These are phyloP conservation scores for Spinellus fusiger DNA, from an alignment of 192 early-diverging fungal species.

Conservation along the genomic window DNA sequence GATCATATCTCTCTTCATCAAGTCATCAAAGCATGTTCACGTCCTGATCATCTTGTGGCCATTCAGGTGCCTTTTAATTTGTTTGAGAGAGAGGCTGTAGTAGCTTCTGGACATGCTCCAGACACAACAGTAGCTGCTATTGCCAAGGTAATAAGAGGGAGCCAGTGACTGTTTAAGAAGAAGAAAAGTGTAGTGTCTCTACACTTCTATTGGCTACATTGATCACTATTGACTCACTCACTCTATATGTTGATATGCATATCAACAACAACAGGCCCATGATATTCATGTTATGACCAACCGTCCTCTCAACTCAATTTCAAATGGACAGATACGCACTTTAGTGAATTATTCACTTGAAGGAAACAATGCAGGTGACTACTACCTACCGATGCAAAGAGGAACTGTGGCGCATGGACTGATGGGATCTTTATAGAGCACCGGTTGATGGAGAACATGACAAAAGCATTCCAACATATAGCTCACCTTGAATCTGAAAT, in stretches of 20 bases:
- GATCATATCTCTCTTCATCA: conserved; percentile 57
- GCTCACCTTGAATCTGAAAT: conserved; percentile 45
- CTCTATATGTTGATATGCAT: background rate
- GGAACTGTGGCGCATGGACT: too few species aligned
- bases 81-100: conserved; percentile 59
- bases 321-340: conserved; percentile 44
- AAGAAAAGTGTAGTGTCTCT: too few species aligned
- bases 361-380: too few species aligned
- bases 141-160: conserved; percentile 32
- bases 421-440: conserved; percentile 17
- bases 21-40: conserved; percentile 34
- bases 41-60: conserved; percentile 47
- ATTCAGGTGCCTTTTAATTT: conserved; percentile 71
- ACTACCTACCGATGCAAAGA: too few species aligned
- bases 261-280: conserved; percentile 33
- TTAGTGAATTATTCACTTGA: conserved; percentile 41
- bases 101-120: conserved; percentile 17
- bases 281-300: conserved; percentile 62
- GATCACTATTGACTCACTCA: background rate
- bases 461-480: conserved; percentile 42
- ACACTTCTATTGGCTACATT: background rate
- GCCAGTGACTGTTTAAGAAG: too few species aligned
- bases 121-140: conserved; percentile 29
- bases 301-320: conserved; percentile 63
- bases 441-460: conserved; percentile 26